Evolutionary conservation across 371 early-diverging fungal species (phyloP).

Genomic region (Mortierella sp.): DNA sequence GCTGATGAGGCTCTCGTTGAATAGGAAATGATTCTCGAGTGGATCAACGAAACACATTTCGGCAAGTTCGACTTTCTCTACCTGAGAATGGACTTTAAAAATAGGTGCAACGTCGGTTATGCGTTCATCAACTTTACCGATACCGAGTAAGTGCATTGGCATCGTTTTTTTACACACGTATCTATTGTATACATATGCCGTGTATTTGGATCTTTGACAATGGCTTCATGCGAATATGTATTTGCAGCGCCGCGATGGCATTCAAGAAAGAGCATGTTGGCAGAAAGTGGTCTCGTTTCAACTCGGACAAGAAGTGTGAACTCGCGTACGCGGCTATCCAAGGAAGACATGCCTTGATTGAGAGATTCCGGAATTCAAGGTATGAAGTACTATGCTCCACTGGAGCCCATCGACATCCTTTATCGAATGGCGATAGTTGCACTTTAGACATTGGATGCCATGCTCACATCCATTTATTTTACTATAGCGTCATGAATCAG

Average conservation of each 20-base stretch:
- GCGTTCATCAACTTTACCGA: constrained; percentile 92
- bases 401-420: not conserved
- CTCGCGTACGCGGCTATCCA: constrained; percentile 93
- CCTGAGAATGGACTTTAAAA: constrained; percentile 91
- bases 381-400: too few species aligned
- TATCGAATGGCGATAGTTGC: not conserved
- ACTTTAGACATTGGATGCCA: too few species aligned
- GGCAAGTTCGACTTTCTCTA: constrained; percentile 89
- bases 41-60: constrained; percentile 80
- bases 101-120: constrained; percentile 87
- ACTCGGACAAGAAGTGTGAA: constrained; percentile 86
- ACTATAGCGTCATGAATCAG: constrained; percentile 75
- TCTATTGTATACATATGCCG: not conserved
- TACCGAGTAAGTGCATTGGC: constrained; percentile 53
- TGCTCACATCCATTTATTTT: not conserved
- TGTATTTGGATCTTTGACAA: not conserved
- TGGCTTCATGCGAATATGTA: too few species aligned
- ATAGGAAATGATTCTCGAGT: constrained; percentile 81
- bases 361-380: constrained; percentile 88
- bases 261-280: constrained; percentile 86
- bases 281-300: constrained; percentile 86
- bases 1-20: not conserved
- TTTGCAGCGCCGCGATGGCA: constrained; percentile 69
- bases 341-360: constrained; percentile 80
- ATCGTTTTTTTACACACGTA: not conserved